Evolutionary conservation across 2,329 filamentous ascomycete genomes (phyloP).

Genomic region (Bipolaris victoriae): DNA sequence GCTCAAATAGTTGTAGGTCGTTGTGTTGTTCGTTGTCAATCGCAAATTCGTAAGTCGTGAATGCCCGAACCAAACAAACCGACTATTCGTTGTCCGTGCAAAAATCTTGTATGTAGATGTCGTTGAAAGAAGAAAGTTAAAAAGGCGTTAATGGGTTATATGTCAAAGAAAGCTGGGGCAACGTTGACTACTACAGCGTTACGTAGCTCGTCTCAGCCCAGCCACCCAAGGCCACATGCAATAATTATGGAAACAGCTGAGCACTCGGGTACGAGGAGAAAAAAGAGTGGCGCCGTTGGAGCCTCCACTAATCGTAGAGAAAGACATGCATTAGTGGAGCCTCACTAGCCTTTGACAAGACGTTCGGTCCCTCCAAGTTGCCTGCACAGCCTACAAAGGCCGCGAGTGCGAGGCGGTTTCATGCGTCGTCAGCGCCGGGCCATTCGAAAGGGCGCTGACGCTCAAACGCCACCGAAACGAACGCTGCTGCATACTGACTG

Average conservation of each 20-base stretch:
- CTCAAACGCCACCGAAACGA: slow-evolving; percentile 39
- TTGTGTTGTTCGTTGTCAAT: slow-evolving; percentile 10
- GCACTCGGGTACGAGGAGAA: slow-evolving; percentile 7
- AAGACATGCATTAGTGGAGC: slow-evolving; percentile 5
- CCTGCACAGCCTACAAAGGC: slow-evolving; percentile 28
- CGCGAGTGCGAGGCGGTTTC: slow-evolving; percentile 34
- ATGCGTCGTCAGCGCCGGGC: slow-evolving; percentile 42
- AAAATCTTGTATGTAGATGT: not conserved
- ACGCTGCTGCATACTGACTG: slow-evolving; percentile 10
- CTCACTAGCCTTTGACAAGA: slow-evolving; percentile 6
- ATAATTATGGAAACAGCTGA: slow-evolving; percentile 24
- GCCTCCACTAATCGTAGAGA: slow-evolving; percentile 1
- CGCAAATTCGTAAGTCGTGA: slow-evolving; percentile 12
- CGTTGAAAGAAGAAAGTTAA: slow-evolving; percentile 6
- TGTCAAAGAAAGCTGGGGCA: not conserved
- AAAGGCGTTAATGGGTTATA: not conserved
- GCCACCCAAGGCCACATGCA: slow-evolving; percentile 12
- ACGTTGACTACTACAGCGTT: slow-evolving; percentile 18
- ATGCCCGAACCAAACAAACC: slow-evolving; percentile 5
- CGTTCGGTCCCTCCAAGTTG: not conserved
- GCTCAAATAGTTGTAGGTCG: not conserved
- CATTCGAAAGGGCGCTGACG: slow-evolving; percentile 22
- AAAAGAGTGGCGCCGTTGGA: slow-evolving; percentile 11
- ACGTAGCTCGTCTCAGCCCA: slow-evolving; percentile 21
- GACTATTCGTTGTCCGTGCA: not conserved